phyloP scores from a whole-genome alignment of 2,329 filamentous ascomycete species.

The Lasiodiplodia gonubiensis region DNA sequence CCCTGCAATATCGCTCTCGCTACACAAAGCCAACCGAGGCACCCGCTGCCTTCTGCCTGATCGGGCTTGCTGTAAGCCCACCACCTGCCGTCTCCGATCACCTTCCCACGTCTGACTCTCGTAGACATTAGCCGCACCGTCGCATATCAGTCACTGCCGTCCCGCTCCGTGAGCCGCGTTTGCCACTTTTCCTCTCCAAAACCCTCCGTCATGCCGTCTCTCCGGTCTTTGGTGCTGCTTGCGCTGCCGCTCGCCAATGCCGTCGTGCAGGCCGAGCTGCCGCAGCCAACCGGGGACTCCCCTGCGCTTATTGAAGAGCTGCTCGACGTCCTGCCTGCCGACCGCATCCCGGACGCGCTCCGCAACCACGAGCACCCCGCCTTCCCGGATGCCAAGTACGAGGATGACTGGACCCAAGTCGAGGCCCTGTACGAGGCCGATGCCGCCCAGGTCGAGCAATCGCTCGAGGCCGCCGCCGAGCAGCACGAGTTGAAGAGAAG shows the following conservation, averaged over 20 bases:
- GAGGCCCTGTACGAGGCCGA: slow-evolving; percentile 67
- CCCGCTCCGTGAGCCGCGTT: neutral
- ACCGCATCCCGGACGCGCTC: slow-evolving; percentile 69
- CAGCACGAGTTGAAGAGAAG: slow-evolving; percentile 56
- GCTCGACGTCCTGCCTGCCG: slow-evolving; percentile 59
- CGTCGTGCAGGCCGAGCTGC: slow-evolving; percentile 35
- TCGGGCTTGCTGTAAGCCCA: slow-evolving; percentile 1
- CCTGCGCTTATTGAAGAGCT: slow-evolving; percentile 58
- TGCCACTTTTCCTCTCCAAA: neutral
- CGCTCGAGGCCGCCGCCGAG: slow-evolving; percentile 59
- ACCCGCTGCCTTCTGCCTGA: slow-evolving; percentile 16
- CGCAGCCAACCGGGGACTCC: slow-evolving; percentile 33
- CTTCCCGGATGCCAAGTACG: slow-evolving; percentile 72
- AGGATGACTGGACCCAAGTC: slow-evolving; percentile 63
- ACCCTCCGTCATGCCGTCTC: slow-evolving; percentile 31
- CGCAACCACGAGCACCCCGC: slow-evolving; percentile 66
- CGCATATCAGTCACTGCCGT: slow-evolving; percentile 2
- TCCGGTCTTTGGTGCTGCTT: slow-evolving; percentile 39
- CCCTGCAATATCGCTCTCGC: slow-evolving; percentile 15
- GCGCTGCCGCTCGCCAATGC: slow-evolving; percentile 40
- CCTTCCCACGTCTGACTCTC: neutral
- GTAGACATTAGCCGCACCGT: slow-evolving; percentile 8
- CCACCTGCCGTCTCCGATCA: slow-evolving; percentile 3
- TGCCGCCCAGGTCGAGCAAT: slow-evolving; percentile 61
- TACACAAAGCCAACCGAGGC: slow-evolving; percentile 1